Conservation (phyloP, 495 filamentous ascomycete genomes). For the Tetracladium setigerum region DNA sequence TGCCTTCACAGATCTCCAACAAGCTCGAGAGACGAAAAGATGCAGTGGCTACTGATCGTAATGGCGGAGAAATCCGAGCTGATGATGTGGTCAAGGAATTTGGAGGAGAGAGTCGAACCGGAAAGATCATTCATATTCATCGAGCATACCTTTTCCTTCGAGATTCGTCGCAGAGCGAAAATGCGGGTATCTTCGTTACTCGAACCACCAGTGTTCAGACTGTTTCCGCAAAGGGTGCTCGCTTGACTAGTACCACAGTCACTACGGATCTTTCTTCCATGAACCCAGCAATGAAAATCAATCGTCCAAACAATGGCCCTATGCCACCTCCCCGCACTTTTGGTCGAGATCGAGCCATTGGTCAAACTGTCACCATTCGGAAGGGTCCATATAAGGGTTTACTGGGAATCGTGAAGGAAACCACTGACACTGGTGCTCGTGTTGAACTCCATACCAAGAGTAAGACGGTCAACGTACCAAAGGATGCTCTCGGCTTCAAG, state of each 20-base stretch:
- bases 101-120: conserved; percentile 74
- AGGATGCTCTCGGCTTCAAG: conserved; percentile 69
- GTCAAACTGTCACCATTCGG: conserved; percentile 80
- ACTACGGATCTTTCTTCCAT: conserved; percentile 78
- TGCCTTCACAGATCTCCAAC: conserved; percentile 87
- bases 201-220: conserved; percentile 78
- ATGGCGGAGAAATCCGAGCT: conserved; percentile 83
- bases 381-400: conserved; percentile 86
- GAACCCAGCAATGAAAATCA: conserved; percentile 79
- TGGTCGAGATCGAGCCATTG: conserved; percentile 79
- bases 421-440: conserved; percentile 73
- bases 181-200: conserved; percentile 85
- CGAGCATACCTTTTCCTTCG: conserved; percentile 83
- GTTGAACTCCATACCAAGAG: conserved; percentile 90
- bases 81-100: conserved; percentile 91
- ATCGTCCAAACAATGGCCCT: conserved; percentile 35
- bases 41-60: conserved; percentile 86
- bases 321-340: conserved; percentile 75
- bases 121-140: conserved; percentile 86
- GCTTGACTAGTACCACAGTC: conserved; percentile 37
- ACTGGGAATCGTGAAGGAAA: conserved; percentile 90
- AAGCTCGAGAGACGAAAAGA: conserved; percentile 70
- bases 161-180: conserved; percentile 75
- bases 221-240: conserved; percentile 83
- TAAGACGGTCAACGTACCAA: conserved; percentile 75